Conservation (phyloP, 495 filamentous ascomycete species). For the Hypoxylon trugodes region DNA sequence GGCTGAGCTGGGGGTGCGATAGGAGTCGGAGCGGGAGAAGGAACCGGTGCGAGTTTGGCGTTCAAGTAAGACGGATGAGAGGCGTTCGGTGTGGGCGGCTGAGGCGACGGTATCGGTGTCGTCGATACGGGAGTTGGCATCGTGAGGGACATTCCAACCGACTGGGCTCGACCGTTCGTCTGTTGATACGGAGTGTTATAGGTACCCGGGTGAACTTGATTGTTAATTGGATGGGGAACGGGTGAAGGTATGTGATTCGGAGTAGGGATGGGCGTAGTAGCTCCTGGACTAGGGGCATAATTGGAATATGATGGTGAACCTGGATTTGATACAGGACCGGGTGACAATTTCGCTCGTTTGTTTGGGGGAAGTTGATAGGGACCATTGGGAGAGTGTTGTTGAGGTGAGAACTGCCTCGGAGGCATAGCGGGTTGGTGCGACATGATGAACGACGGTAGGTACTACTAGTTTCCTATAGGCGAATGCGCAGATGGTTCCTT, state of each 20-base stretch:
- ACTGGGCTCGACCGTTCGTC: conserved; percentile 21
- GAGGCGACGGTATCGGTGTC: conserved; percentile 21
- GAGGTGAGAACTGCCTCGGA: conserved; percentile 48
- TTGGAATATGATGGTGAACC: conserved; percentile 37
- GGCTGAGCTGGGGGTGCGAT: conserved; percentile 36
- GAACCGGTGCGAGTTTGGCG: conserved; percentile 48
- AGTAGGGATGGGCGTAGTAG: conserved; percentile 37
- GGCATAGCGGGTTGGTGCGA: conserved; percentile 41
- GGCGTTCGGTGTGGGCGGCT: conserved; percentile 17
- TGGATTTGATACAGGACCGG: conserved; percentile 58
- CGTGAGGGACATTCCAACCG: conserved; percentile 18
- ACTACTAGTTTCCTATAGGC: not conserved
- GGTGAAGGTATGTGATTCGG: conserved; percentile 39
- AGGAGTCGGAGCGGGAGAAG: not conserved
- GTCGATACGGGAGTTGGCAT: conserved; percentile 28
- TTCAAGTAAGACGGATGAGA: conserved; percentile 48
- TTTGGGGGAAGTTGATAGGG: conserved; percentile 58
- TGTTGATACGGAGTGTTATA: conserved; percentile 46
- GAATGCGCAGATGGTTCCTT: conserved; percentile 10
- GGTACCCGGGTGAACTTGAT: conserved; percentile 28
- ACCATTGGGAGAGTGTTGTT: conserved; percentile 52
- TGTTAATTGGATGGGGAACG: conserved; percentile 34
- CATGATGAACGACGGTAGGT: conserved; percentile 21
- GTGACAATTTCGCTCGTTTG: conserved; percentile 75
- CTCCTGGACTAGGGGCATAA: conserved; percentile 41